These are phyloP conservation scores for Pontederia crassipes DNA, from an alignment of 176 grass and related monocot genomes.

Conservation along the genomic window DNA sequence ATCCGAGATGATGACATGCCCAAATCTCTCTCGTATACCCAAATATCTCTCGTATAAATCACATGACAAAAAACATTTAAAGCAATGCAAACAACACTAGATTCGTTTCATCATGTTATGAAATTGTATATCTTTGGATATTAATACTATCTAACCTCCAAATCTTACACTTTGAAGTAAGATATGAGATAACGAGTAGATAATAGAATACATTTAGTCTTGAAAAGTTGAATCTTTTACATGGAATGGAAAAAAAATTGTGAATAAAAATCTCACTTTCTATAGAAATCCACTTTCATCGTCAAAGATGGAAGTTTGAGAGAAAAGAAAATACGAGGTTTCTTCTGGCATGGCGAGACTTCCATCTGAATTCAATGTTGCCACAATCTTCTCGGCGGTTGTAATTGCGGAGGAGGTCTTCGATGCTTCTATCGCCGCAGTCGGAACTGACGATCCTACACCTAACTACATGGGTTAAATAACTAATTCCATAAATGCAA, in stretches of 20 bases:
- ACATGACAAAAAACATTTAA: background rate
- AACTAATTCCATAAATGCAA: too few species aligned
- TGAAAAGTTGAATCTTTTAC: too few species aligned
- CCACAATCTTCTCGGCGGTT: constrained; percentile 4
- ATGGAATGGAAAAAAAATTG: too few species aligned
- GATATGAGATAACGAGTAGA: too few species aligned
- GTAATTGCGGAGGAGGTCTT: background rate
- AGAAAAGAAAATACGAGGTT: background rate
- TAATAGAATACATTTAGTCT: too few species aligned
- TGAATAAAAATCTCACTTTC: too few species aligned
- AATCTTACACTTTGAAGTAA: too few species aligned
- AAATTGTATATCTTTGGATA: too few species aligned
- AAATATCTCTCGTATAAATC: constrained; percentile 70
- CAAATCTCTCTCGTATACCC: too few species aligned
- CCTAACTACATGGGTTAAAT: too few species aligned
- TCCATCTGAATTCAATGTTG: constrained; percentile 74
- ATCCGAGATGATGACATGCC: constrained; percentile 76
- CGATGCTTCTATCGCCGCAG: constrained; percentile 3
- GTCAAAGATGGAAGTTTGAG: constrained; percentile 2
- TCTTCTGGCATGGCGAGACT: constrained; percentile 90
- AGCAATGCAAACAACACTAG: background rate
- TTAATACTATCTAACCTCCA: too few species aligned
- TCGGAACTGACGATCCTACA: constrained; percentile 43
- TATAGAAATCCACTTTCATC: background rate
- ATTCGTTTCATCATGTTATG: too few species aligned